Conservation (phyloP, 139 green algal genomes). For the Trebouxia sp. region DNA sequence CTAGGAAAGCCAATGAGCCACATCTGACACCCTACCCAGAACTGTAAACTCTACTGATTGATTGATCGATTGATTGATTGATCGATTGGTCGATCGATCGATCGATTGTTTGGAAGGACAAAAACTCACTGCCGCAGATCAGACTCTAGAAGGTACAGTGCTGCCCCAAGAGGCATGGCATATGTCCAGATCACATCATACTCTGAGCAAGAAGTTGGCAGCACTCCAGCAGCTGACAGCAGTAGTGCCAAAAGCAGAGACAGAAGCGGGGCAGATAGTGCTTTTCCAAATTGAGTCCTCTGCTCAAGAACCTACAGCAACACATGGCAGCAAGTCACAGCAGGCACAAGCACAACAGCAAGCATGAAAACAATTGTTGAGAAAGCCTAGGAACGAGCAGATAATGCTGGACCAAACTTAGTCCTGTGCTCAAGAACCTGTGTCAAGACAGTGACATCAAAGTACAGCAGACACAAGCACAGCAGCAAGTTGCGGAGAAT, state of each 20-base stretch:
- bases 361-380: neutral
- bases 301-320: constrained; percentile 44
- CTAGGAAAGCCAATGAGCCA: no score
- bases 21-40: no score
- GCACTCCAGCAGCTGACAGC: constrained; percentile 28
- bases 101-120: no score
- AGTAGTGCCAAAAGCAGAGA: constrained; percentile 43
- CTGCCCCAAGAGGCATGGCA: constrained; percentile 68
- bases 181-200: constrained; percentile 61
- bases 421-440: no score
- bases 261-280: constrained; percentile 51
- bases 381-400: no score
- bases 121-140: constrained; percentile 56
- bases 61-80: no score
- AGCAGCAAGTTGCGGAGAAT: no score
- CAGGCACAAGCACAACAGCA: neutral
- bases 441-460: no score
- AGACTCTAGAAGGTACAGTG: constrained; percentile 67
- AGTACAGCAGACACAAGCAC: no score
- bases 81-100: no score
- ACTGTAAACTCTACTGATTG: no score
- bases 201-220: constrained; percentile 38
- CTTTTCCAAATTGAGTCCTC: constrained; percentile 35
- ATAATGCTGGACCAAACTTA: no score
- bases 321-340: neutral